Conservation (phyloP, 169 alveolate species). For the Cytauxzoon felis region DNA sequence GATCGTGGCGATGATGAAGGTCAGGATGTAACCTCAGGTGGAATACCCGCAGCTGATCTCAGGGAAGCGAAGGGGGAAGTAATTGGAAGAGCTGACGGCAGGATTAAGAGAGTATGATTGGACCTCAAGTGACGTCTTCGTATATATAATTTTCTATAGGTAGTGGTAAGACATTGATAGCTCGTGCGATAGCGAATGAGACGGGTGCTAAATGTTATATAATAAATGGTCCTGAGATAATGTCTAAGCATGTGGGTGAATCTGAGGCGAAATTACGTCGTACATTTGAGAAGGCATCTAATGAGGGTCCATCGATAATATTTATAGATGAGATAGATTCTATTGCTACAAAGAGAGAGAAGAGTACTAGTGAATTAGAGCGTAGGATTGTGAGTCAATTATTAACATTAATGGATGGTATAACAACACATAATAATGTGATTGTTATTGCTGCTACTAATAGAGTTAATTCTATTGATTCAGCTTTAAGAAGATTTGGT, state of each 20-base stretch:
- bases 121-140: too few species aligned
- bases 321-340: conserved; percentile 91
- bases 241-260: conserved; percentile 83
- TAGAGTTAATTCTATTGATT: conserved; percentile 85
- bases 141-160: too few species aligned
- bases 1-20: too few species aligned
- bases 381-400: conserved; percentile 80
- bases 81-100: too few species aligned
- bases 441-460: conserved; percentile 91
- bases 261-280: conserved; percentile 82
- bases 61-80: too few species aligned
- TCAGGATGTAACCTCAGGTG: too few species aligned
- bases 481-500: conserved; percentile 84
- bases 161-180: conserved; percentile 77
- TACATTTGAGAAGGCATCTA: conserved; percentile 73
- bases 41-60: too few species aligned
- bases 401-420: conserved; percentile 83
- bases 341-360: conserved; percentile 84
- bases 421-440: conserved; percentile 65
- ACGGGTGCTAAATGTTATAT: conserved; percentile 72
- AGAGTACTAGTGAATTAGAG: conserved; percentile 69
- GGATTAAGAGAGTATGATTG: too few species aligned
- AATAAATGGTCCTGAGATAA: conserved; percentile 75
- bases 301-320: conserved; percentile 74
- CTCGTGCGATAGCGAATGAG: conserved; percentile 80